Conservation (phyloP, 2,329 filamentous ascomycete genomes). For the Chrysoporthe cubensis region DNA sequence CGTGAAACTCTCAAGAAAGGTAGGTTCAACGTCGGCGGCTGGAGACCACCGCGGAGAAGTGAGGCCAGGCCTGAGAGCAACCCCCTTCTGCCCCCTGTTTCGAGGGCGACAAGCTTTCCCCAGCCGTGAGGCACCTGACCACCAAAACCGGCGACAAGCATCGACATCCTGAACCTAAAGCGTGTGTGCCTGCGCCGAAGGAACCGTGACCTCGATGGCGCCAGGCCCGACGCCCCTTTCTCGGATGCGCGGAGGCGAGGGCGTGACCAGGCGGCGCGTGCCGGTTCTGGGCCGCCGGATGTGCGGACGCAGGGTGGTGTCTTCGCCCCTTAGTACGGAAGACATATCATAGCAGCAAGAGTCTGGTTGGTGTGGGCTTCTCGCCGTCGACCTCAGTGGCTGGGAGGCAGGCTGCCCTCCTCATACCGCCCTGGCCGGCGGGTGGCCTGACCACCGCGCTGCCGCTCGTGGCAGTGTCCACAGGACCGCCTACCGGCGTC, state of each 20-base stretch:
- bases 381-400: slow-evolving; percentile 35
- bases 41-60: too few relatives aligned
- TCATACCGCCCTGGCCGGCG: slow-evolving; percentile 23
- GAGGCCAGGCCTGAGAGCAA: too few relatives aligned
- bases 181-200: too few relatives aligned
- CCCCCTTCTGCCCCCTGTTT: too few relatives aligned
- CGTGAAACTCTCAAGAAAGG: too few relatives aligned
- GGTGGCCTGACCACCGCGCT: slow-evolving; percentile 37
- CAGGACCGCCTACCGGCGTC: slow-evolving; percentile 36
- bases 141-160: too few relatives aligned
- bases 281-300: neutral
- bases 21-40: too few relatives aligned
- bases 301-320: neutral
- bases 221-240: neutral
- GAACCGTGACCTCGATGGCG: neutral
- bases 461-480: slow-evolving; percentile 34
- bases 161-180: too few relatives aligned
- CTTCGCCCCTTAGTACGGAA: slow-evolving; percentile 10
- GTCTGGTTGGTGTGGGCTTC: slow-evolving; percentile 41
- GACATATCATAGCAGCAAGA: slow-evolving; percentile 1
- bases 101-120: too few relatives aligned
- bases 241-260: neutral
- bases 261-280: neutral
- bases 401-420: slow-evolving; percentile 34
- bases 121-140: too few relatives aligned